A percentile compares a stretch with the other conserved stretches of the same genome.
These are phyloP conservation scores for Botrytis tulipae DNA, from an alignment of 2,329 filamentous ascomycete species.

Conservation along the genomic window DNA sequence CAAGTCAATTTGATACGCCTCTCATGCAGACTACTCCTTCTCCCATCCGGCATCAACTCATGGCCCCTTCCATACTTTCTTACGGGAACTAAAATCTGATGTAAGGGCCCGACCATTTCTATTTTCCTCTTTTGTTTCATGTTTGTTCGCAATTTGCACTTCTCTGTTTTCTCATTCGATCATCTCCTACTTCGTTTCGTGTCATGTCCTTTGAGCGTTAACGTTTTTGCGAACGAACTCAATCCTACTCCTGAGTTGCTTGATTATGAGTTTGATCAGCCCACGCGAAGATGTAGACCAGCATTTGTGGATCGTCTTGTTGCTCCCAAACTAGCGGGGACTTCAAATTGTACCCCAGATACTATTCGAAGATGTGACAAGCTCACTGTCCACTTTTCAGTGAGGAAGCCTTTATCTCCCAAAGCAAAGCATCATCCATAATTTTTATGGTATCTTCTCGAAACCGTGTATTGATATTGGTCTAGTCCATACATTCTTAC, in stretches of 20 bases:
- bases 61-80: neutral
- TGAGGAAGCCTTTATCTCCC: neutral
- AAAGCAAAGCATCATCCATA: neutral
- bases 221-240: neutral
- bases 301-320: neutral
- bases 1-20: neutral
- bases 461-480: neutral
- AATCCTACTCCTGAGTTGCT: neutral
- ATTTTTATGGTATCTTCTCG: neutral
- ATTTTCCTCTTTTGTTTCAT: neutral
- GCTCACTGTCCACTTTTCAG: no score
- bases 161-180: neutral
- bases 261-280: neutral
- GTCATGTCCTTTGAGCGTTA: neutral
- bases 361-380: neutral
- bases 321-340: neutral
- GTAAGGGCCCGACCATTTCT: neutral
- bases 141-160: neutral
- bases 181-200: neutral
- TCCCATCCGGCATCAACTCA: neutral
- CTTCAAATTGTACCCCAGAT: no score
- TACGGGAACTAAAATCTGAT: conserved; percentile 1
- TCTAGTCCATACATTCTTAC: neutral
- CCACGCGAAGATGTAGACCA: neutral
- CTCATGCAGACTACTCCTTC: neutral